A percentile compares a stretch with the other conserved stretches of the same genome.
Conservation (phyloP, 2,329 filamentous ascomycete genomes). For the Trichoderma pleuroti region DNA sequence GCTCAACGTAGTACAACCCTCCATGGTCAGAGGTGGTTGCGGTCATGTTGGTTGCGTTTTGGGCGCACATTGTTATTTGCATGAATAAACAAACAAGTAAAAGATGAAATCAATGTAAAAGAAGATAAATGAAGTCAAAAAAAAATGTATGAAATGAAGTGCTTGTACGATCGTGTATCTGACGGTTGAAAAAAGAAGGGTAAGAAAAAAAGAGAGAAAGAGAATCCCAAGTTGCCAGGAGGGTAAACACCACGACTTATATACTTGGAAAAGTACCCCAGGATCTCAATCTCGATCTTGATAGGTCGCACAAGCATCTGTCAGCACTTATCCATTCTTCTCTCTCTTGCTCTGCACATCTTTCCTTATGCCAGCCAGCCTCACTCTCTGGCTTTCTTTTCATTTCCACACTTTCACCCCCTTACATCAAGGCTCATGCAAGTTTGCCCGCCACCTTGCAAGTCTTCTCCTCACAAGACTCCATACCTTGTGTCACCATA, state of each 20-base stretch:
- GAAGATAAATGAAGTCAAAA: neutral
- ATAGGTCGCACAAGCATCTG: neutral
- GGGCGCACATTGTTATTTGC: neutral
- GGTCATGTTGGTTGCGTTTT: neutral
- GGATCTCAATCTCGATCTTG: neutral
- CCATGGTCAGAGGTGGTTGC: neutral
- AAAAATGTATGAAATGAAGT: neutral
- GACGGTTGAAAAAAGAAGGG: neutral
- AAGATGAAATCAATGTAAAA: neutral
- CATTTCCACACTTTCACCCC: neutral
- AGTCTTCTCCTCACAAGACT: neutral
- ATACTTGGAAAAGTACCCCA: neutral
- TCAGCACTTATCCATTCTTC: neutral
- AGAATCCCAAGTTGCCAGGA: neutral
- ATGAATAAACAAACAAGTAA: conserved; percentile 2
- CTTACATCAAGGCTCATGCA: conserved; percentile 2
- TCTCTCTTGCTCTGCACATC: neutral
- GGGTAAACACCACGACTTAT: neutral
- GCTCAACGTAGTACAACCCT: neutral
- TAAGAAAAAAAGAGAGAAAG: neutral
- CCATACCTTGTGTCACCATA: neutral
- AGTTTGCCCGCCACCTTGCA: neutral
- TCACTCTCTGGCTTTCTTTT: neutral
- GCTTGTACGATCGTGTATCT: neutral
- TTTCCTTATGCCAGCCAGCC: neutral